Evolutionary conservation across 2,329 filamentous ascomycete species (phyloP), one percentile per base, ranked within the genome.

Genomic region (Paecilomyces sp.): DNA sequence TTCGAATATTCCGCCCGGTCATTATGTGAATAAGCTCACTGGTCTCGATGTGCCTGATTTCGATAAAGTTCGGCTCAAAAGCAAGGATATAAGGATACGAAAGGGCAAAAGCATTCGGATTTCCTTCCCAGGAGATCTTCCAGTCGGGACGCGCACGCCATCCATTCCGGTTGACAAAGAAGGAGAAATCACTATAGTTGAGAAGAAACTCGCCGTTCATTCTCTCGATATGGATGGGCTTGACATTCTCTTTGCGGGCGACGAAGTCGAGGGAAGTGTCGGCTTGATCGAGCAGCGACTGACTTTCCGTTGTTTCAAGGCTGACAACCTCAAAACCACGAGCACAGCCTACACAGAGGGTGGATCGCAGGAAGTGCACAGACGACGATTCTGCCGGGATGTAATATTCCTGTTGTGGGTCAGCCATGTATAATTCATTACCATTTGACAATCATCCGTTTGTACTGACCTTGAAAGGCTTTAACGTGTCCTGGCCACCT

Each of bases 261-360:
- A 99, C 93, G 72, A 99, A 97, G 78, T 99, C 94, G 62, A 99
- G 87, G 15, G 92, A 97, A 0, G 94, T 99, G 75, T 99, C 94
- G 57, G 94, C 94, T 76, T 97, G 93, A 72, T 99, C 94, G 57
- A 99, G 88, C 25, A 99, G 83, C 24, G 92, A 96, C 77, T 99
- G 94, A 1, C 93, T 96, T 77, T 99, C 94, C n/a, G 97, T 88
- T 0, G 94, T 97, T 75, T 97, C 92, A 36, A 99, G 83, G 61
- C 90, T 94, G 62, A 99, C 94, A 33, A 99, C 93, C 76, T 99
- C 94, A 75, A 99, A 99, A 53, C 94, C 94, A 74, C 92, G 87
- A 11, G 92, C 90, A 72, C 94, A 97, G 54, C 93, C 94, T 62
- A 99, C 94, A 73, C 94, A 99, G 25, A 99, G 85, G 72, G 96